Evolutionary conservation across 2,329 filamentous ascomycete species (phyloP).

Genomic region (Venturia aucupariae): DNA sequence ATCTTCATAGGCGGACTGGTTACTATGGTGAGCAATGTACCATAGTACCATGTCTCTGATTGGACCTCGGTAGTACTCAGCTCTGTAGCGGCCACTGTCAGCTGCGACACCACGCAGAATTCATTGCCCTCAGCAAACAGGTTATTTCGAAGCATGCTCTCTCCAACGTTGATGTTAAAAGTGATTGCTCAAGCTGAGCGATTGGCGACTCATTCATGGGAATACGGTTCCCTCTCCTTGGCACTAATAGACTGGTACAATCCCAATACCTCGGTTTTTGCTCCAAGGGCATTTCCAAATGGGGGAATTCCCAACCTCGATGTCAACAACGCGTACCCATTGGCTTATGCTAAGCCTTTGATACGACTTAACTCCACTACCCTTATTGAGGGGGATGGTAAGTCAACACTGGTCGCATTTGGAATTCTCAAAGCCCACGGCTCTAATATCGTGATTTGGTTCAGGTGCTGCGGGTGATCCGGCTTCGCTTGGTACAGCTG

Average conservation of each 20-base stretch:
- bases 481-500: constrained; percentile 36
- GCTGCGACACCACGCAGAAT: neutral
- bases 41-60: too few relatives aligned
- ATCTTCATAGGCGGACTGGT: too few relatives aligned
- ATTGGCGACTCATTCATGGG: constrained; percentile 32
- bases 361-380: constrained; percentile 24
- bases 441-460: neutral
- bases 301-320: constrained; percentile 22
- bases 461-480: constrained; percentile 34
- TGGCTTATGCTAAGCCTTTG: constrained; percentile 28
- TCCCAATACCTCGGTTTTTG: constrained; percentile 30
- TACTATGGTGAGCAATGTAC: too few relatives aligned
- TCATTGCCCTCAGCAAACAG: too few relatives aligned
- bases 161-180: neutral
- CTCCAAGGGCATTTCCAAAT: constrained; percentile 26
- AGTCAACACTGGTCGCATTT: neutral
- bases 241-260: constrained; percentile 33
- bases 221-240: constrained; percentile 33
- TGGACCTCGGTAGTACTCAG: too few relatives aligned
- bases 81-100: too few relatives aligned
- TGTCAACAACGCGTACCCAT: constrained; percentile 22
- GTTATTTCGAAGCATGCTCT: constrained; percentile 15
- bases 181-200: neutral
- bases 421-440: neutral
- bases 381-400: constrained; percentile 25